Conservation (phyloP, 2,329 filamentous ascomycete species). For the Lachnellula willkommii region DNA sequence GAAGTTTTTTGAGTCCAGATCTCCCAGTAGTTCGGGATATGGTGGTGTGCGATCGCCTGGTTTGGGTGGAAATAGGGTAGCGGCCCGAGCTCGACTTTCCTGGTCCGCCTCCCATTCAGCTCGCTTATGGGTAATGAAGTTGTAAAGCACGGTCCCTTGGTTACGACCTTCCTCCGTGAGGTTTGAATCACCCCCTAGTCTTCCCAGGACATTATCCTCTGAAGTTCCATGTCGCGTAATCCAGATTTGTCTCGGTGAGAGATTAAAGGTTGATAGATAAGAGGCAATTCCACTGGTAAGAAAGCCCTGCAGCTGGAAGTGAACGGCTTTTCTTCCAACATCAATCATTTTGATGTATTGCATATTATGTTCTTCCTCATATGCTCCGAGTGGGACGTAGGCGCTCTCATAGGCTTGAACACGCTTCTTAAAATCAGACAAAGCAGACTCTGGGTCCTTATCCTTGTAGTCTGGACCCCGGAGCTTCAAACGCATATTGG, state of each 20-base stretch:
- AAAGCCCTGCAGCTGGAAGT: conserved; percentile 86
- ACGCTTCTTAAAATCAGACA: conserved; percentile 87
- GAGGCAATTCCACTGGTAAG: conserved; percentile 87
- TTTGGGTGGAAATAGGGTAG: conserved; percentile 77
- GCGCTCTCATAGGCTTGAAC: conserved; percentile 91
- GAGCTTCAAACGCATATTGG: conserved; percentile 95
- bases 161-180: conserved; percentile 73
- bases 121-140: conserved; percentile 77
- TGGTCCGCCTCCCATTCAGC: conserved; percentile 79
- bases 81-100: conserved; percentile 61
- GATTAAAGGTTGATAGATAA: conserved; percentile 94
- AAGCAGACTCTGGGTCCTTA: conserved; percentile 79
- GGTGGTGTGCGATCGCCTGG: conserved; percentile 91
- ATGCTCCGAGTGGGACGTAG: conserved; percentile 84
- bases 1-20: conserved; percentile 77
- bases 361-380: conserved; percentile 85
- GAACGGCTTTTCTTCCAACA: conserved; percentile 88
- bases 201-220: conserved; percentile 76
- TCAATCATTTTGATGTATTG: conserved; percentile 97
- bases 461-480: conserved; percentile 94
- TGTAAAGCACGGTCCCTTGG: conserved; percentile 74
- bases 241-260: conserved; percentile 95
- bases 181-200: conserved; percentile 84
- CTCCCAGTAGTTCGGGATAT: conserved; percentile 75
- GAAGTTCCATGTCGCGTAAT: conserved; percentile 95